Evolutionary conservation across 2,329 filamentous ascomycete genomes (phyloP).

Genomic region (Juglanconis sp.): DNA sequence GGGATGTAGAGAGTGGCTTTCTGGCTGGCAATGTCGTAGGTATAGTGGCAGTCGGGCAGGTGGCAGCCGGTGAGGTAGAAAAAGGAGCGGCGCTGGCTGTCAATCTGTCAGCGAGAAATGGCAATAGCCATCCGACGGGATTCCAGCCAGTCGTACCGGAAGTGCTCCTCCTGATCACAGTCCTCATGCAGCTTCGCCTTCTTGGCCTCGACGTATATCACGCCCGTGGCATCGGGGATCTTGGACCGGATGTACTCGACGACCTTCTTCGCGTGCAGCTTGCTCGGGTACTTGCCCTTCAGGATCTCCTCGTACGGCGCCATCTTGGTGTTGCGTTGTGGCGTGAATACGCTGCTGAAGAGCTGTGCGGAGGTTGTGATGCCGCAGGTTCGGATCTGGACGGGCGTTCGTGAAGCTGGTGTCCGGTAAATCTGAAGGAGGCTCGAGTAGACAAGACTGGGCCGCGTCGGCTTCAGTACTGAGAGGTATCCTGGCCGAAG

Average conservation of each 20-base stretch:
- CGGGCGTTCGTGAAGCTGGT: not conserved
- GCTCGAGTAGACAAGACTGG: not conserved
- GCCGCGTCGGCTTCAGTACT: not conserved
- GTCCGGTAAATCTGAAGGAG: not conserved
- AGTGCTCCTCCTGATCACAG: slow-evolving; percentile 78
- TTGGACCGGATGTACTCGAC: slow-evolving; percentile 71
- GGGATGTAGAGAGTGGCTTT: slow-evolving; percentile 87
- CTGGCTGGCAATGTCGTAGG: slow-evolving; percentile 73
- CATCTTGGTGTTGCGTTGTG: slow-evolving; percentile 26
- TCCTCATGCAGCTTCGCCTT: slow-evolving; percentile 81
- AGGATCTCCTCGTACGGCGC: slow-evolving; percentile 48
- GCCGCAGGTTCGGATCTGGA: not conserved
- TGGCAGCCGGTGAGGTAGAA: slow-evolving; percentile 88
- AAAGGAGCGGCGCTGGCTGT: slow-evolving; percentile 84
- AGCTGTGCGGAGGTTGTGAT: not conserved
- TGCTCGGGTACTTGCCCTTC: slow-evolving; percentile 73
- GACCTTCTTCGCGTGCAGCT: slow-evolving; percentile 81
- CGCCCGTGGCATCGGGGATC: slow-evolving; percentile 61
- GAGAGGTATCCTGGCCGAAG: not conserved
- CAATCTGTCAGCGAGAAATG: slow-evolving; percentile 12
- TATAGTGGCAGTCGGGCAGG: slow-evolving; percentile 74
- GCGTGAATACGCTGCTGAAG: not conserved
- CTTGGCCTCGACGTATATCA: slow-evolving; percentile 86
- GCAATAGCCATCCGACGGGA: not conserved
- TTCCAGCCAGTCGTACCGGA: slow-evolving; percentile 58